Evolutionary conservation across 441 rosid species (phyloP), one percentile per base, ranked within the genome.

Genomic region (Populus hybrid): DNA sequence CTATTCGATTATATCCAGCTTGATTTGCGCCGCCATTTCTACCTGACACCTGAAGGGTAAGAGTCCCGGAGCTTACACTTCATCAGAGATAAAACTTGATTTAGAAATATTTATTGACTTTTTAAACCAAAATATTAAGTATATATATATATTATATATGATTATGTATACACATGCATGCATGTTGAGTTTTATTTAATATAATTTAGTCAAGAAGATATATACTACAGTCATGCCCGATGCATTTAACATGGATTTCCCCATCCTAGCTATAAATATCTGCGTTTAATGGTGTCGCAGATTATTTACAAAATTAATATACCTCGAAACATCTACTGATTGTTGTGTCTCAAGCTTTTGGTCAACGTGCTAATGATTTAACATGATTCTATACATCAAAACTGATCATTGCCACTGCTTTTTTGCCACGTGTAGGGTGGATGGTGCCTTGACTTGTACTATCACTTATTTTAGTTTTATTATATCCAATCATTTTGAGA

Each of bases 21-120:
- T 35, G 80, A 73, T 77, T 82, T 82, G 83, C 79, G 85, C 87
- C 88, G 84, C 80, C 88, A 82, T 77, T 79, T 80, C 80, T 80
- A 40, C 76, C 80, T 69, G 66, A 31, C 72, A 73, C 69, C 68
- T 45, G 71, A 80, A 74, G 78, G 76, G 28, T 26, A 68, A 72
- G 74, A 63, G 40, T 69, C 68, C 59, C 63, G 21, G 69, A 35
- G 77, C 78, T 83, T 80, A 74, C 78, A 68, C 28, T 76, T 76
- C 71, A 69, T 33, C n/a, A 63, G 77, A n/a, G n/a, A n/a, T n/a
- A 81, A 11, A 83, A 2, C 50, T 64, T 77, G 84, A 84, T 84
- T 81, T 78, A 38, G 74, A 81, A 61, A 42, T 83, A 78, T 66
- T 59, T 42, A 40, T 79, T 76, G 82, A 78, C 67, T 70, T 82